Conservation (phyloP, 2,329 filamentous ascomycete species). For the Akanthomyces lecanii region DNA sequence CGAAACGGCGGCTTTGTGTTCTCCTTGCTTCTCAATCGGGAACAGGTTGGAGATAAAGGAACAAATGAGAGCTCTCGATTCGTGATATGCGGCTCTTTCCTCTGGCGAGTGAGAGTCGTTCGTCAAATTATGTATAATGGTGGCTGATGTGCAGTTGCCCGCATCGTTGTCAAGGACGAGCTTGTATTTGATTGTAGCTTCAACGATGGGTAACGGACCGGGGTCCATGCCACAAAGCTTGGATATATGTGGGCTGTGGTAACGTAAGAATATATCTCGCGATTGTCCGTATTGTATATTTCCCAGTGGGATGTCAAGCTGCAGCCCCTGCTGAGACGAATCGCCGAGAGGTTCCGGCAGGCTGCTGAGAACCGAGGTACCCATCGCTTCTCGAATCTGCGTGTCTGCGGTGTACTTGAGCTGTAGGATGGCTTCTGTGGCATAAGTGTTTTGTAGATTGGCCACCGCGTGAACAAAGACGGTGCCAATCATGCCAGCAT, state of each 20-base stretch:
- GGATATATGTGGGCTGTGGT: conserved; percentile 21
- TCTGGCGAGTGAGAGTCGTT: neutral
- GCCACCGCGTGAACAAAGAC: conserved; percentile 60
- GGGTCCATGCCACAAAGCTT: neutral
- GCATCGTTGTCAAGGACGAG: conserved; percentile 20
- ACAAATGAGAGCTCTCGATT: conserved; percentile 47
- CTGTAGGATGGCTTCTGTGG: conserved; percentile 41
- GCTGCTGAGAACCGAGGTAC: conserved; percentile 35
- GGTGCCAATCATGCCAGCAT: conserved; percentile 59
- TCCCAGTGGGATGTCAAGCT: conserved; percentile 41
- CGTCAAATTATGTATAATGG: neutral
- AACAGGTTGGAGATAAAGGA: conserved; percentile 45
- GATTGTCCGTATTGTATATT: conserved; percentile 60
- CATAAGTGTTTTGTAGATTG: conserved; percentile 56
- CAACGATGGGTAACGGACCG: conserved; percentile 7
- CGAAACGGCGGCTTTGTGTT: conserved; percentile 29
- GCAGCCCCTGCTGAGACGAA: conserved; percentile 17
- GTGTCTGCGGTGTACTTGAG: conserved; percentile 37
- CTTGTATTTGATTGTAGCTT: conserved; percentile 21
- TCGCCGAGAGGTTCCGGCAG: conserved; percentile 20
- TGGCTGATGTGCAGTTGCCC: neutral
- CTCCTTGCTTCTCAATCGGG: conserved; percentile 31
- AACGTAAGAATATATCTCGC: conserved; percentile 48
- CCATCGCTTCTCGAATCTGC: conserved; percentile 36
- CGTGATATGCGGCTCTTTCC: conserved; percentile 38